Base-by-base conservation (phyloP, 1,139 yeast genomes). In the Zygosaccharomyces pseudobailii region DNA sequence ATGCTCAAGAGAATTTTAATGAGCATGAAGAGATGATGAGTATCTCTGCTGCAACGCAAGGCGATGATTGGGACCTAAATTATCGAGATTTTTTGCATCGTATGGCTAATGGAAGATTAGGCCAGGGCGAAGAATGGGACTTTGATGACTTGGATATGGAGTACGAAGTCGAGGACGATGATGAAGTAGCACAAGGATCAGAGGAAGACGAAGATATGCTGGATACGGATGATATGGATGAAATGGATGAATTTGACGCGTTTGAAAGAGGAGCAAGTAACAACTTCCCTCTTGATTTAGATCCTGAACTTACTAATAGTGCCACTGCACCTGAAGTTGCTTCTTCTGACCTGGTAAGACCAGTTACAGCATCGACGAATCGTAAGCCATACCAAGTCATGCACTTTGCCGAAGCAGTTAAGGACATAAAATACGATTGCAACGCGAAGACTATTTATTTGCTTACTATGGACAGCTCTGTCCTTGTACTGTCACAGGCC, bases 201-300 rank as follows among this genome's bases (percentile, higher is more conserved):
- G 40, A 43, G 9, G 30, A 23, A 4, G 46, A 39, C 24, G 42
- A 35, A 10, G 41, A 21, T 27, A 31, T 36, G 28, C 21, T 25
- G 20, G 45, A 28, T 13, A 42, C 40, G 7, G 41, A 38, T 21
- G 48, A 45, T 22, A 48, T 48, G 51, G 51, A 48, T 24, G 51
- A 48, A 22, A 35, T 48, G 47, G 51, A 48, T 40, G 51, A 45
- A 22, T 22, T 19, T 4, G 51, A 48, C 23, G 51, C 51, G 5
- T 48, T 48, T 27, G 49, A 31, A 19, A 34, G 46, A 20, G 42
- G 41, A n/a, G 24, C 7, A 3, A 32, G 28, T 20, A 21, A 23
- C 33, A 19, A 17, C 7, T 38, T 38, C 13, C 41, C 41, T 17
- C 32, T 38, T 8, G 32, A 38, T 9, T 21, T 27, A 8, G 41